Evolutionary conservation across 1,284 basidiomycete genomes (phyloP), one percentile per base, ranked within the genome.

Genomic region (Ganoderma resinaceum): DNA sequence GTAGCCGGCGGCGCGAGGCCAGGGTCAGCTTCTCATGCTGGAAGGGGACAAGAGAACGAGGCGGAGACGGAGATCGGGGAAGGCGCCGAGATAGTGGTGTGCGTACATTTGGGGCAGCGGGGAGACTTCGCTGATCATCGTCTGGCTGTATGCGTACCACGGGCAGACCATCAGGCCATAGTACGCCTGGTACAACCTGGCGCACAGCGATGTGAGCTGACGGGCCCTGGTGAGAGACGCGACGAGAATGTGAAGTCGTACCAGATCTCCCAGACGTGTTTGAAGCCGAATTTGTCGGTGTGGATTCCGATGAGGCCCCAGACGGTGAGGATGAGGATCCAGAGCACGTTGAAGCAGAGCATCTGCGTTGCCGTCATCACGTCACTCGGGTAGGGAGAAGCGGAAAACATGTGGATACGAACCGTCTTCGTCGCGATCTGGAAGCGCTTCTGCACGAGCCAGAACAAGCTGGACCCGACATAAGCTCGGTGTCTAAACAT

Each of bases 101-200:
- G 58, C 82, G 62, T 77, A 89, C 90, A 91, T 92, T 78, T 91
- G 90, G 18, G 89, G 85, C 43, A 89, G 80, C 14, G 93, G 93
- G 18, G 91, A 91, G 9, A 95, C 92, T 74, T 95, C 92, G 75
- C 89, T 91, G 66, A 95, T 93, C 92, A 94, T 92, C 0, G 93
- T 94, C 79, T 94, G 91, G 76, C 90, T 89, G 74, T 93, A 91
- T 38, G 93, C 91, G 78, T 94, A 95, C 92, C 92, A 95, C 0
- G 93, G 93, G 73, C 93, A 94, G 6, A 94, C 91, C 84, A 92
- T 85, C 43, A 94, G 80, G 7, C 93, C 92, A 74, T 92, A 94
- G 77, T 88, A 93, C 5, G 86, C 89, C 73, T 91, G 90, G 74
- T 90, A 91, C 40, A 87, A 70, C 90, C 90, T 87, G 65, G 46